Evolutionary conservation across 208 protist species (phyloP).

Genomic region (Wallacemonas sp.): DNA sequence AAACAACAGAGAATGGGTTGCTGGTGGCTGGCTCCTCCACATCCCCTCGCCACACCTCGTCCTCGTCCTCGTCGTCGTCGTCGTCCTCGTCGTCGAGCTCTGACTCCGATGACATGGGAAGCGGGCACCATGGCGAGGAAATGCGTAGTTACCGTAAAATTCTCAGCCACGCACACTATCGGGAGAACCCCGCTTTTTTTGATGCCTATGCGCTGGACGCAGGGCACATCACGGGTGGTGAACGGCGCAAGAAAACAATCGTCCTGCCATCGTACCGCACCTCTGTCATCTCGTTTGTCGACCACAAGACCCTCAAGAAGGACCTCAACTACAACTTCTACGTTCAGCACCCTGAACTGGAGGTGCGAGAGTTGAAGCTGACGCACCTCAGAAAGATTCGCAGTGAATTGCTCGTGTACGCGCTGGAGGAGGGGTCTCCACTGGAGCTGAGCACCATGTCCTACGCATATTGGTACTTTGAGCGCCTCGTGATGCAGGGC

Average conservation of each 20-base stretch:
- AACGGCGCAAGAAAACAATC: slow-evolving; percentile 81
- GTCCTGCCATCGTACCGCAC: slow-evolving; percentile 72
- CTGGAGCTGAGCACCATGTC: slow-evolving; percentile 74
- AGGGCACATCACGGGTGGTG: slow-evolving; percentile 84
- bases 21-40: not conserved
- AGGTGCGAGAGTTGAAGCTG: slow-evolving; percentile 83
- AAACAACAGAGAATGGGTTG: not conserved
- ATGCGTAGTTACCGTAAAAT: slow-evolving; percentile 79
- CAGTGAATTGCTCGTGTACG: slow-evolving; percentile 70
- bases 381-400: slow-evolving; percentile 78
- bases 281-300: slow-evolving; percentile 83
- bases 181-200: slow-evolving; percentile 64
- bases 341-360: slow-evolving; percentile 80
- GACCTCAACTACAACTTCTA: slow-evolving; percentile 88
- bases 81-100: slow-evolving; percentile 19
- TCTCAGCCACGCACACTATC: slow-evolving; percentile 44
- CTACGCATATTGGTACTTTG: slow-evolving; percentile 90
- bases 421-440: slow-evolving; percentile 60
- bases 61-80: slow-evolving; percentile 7
- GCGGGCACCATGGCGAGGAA: slow-evolving; percentile 27
- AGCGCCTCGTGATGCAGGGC: slow-evolving; percentile 71
- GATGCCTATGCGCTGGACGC: slow-evolving; percentile 81
- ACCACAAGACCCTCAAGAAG: slow-evolving; percentile 85
- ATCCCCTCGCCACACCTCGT: not conserved
- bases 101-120: slow-evolving; percentile 1